phyloP scores from a whole-genome alignment of 2,329 filamentous ascomycete species.

The Dactylellina haptotyla region DNA sequence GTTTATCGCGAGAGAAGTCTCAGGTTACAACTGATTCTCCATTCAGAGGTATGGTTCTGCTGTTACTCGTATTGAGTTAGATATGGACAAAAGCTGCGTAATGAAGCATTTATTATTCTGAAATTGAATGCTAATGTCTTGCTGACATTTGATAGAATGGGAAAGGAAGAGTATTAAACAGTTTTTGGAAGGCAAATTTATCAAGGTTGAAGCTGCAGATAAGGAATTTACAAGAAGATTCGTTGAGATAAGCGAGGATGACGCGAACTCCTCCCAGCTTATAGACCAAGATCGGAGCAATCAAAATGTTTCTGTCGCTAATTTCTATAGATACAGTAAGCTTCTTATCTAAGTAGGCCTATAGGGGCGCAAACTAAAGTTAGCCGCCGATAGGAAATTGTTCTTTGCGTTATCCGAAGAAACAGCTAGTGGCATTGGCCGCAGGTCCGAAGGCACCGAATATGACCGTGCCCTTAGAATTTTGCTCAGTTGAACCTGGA shows the following conservation, averaged over 20 bases:
- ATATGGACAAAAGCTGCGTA: too few species aligned
- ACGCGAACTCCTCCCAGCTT: background rate
- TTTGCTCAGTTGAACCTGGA: conserved; percentile 17
- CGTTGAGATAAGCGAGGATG: background rate
- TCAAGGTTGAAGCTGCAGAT: background rate
- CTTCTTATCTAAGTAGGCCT: too few species aligned
- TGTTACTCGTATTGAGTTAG: too few species aligned
- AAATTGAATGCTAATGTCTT: background rate
- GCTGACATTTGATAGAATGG: background rate
- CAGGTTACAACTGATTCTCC: background rate
- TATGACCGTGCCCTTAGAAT: conserved; percentile 1
- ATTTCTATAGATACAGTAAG: background rate
- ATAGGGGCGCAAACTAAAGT: too few species aligned
- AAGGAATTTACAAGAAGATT: background rate
- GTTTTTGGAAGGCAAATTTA: conserved; percentile 2
- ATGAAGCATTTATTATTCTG: background rate
- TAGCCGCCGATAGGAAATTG: background rate
- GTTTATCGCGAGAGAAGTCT: background rate
- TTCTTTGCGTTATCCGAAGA: background rate
- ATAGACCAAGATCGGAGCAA: background rate
- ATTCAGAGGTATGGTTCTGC: conserved; percentile 5
- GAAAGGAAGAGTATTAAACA: background rate
- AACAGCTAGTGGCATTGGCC: background rate
- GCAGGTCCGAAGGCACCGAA: background rate
- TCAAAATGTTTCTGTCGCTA: background rate